Conservation (phyloP, 148 eudicot species). For the Camellia lanceoleosa region DNA sequence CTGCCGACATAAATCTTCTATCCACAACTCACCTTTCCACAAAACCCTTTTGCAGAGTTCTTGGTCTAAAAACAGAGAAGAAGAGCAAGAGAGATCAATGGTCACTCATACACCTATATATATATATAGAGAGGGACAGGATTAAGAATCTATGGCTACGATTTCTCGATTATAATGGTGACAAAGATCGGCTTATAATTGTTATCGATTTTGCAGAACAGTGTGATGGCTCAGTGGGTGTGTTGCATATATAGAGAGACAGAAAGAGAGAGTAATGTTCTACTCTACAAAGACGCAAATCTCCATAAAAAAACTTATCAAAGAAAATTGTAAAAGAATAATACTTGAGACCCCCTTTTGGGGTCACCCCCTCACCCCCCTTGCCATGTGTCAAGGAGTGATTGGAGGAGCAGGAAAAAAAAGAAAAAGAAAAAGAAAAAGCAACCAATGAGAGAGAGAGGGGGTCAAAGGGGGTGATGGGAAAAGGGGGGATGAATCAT, state of each 20-base stretch:
- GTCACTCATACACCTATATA: not conserved
- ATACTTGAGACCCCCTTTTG: too few species aligned
- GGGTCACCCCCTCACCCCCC: too few species aligned
- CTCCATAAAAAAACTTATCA: slow-evolving; percentile 8
- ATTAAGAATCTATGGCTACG: slow-evolving; percentile 37
- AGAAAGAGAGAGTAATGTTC: not conserved
- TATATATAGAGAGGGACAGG: slow-evolving; percentile 17
- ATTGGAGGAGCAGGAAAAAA: too few species aligned
- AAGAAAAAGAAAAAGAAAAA: too few species aligned
- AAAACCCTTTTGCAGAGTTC: slow-evolving; percentile 16
- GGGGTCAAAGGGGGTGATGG: too few species aligned
- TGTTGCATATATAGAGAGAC: not conserved
- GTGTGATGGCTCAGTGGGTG: not conserved
- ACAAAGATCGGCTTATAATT: slow-evolving; percentile 18
- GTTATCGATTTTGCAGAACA: not conserved
- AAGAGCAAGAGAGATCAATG: not conserved
- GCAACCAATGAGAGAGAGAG: too few species aligned
- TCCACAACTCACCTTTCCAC: not conserved
- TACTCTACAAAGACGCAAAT: slow-evolving; percentile 16
- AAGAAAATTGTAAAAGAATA: too few species aligned
- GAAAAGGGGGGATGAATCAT: too few species aligned
- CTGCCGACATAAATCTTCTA: slow-evolving; percentile 43
- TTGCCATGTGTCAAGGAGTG: too few species aligned
- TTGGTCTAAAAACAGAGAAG: slow-evolving; percentile 12
- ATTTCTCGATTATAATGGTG: slow-evolving; percentile 14